Conservation (phyloP, 1,284 basidiomycete species). For the Pterulicium gracile region DNA sequence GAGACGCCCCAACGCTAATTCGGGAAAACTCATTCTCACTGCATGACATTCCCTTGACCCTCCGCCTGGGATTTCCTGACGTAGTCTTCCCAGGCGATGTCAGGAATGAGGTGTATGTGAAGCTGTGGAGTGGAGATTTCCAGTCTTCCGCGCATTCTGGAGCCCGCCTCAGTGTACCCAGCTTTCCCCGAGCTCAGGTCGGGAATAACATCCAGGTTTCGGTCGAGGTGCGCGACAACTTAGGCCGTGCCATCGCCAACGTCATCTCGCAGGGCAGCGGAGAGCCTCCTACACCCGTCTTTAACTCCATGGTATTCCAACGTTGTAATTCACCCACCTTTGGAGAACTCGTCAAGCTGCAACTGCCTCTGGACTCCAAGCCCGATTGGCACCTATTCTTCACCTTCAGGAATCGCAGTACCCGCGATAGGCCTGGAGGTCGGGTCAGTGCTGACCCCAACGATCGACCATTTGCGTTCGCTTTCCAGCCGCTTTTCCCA, state of each 20-base stretch:
- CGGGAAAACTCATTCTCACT: conserved; percentile 84
- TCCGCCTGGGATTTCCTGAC: conserved; percentile 93
- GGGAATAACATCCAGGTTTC: conserved; percentile 82
- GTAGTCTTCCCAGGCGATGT: conserved; percentile 89
- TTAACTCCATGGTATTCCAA: conserved; percentile 85
- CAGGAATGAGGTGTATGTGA: conserved; percentile 94
- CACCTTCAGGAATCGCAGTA: conserved; percentile 77
- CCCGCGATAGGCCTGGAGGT: conserved; percentile 32
- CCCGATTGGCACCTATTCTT: conserved; percentile 90
- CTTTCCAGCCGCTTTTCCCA: conserved; percentile 82
- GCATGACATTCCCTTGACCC: conserved; percentile 71
- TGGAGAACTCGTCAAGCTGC: conserved; percentile 88
- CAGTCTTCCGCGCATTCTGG: conserved; percentile 35
- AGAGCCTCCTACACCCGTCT: conserved; percentile 71
- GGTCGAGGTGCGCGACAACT: conserved; percentile 74
- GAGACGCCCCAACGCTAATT: conserved; percentile 65
- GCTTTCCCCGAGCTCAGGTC: conserved; percentile 46
- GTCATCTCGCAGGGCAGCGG: conserved; percentile 81
- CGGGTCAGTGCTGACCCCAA: conserved; percentile 27
- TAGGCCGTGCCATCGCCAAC: conserved; percentile 65
- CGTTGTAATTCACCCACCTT: conserved; percentile 82
- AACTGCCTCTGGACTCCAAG: conserved; percentile 58
- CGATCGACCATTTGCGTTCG: conserved; percentile 86
- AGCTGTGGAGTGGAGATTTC: conserved; percentile 87
- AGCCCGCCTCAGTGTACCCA: conserved; percentile 51